These are phyloP conservation scores for Candida ipomoeae DNA, from an alignment of 805 yeast species.

Conservation along the genomic window DNA sequence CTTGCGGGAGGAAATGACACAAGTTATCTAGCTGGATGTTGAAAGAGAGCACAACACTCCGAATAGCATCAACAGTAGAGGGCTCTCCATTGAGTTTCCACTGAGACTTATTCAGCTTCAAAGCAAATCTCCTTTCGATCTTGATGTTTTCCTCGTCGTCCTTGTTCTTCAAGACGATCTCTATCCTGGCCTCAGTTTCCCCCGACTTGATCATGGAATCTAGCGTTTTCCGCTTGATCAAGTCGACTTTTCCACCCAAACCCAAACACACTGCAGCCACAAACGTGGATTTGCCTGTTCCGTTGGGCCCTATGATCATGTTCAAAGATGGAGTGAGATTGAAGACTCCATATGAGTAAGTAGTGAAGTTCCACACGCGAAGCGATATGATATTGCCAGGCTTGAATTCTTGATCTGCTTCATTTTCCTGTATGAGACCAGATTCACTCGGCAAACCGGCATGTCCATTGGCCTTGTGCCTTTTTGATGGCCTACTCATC, in stretches of 20 bases:
- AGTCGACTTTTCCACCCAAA: constrained; percentile 70
- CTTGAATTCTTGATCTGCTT: constrained; percentile 9
- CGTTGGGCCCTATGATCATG: constrained; percentile 94
- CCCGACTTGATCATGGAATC: constrained; percentile 76
- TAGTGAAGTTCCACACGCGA: constrained; percentile 58
- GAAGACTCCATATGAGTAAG: constrained; percentile 67
- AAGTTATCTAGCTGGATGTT: constrained; percentile 87
- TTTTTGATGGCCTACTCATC: constrained; percentile 1
- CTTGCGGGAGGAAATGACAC: constrained; percentile 94
- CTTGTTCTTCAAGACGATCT: constrained; percentile 45
- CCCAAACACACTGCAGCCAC: constrained; percentile 92
- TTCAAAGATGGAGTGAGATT: constrained; percentile 77
- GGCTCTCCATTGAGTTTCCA: constrained; percentile 48
- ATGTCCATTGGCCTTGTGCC: constrained; percentile 4
- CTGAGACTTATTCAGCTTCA: constrained; percentile 37
- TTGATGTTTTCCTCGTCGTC: constrained; percentile 32
- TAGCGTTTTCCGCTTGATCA: constrained; percentile 64
- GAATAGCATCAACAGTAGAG: constrained; percentile 44
- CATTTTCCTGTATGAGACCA: background rate
- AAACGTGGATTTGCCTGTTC: constrained; percentile 90
- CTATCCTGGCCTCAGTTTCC: constrained; percentile 40
- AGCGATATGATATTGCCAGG: constrained; percentile 53
- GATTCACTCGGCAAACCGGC: background rate
- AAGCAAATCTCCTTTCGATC: constrained; percentile 44
- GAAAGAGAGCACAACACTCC: constrained; percentile 40